Evolutionary conservation across 2,329 filamentous ascomycete genomes (phyloP).

Genomic region (Macrophomina tecta): DNA sequence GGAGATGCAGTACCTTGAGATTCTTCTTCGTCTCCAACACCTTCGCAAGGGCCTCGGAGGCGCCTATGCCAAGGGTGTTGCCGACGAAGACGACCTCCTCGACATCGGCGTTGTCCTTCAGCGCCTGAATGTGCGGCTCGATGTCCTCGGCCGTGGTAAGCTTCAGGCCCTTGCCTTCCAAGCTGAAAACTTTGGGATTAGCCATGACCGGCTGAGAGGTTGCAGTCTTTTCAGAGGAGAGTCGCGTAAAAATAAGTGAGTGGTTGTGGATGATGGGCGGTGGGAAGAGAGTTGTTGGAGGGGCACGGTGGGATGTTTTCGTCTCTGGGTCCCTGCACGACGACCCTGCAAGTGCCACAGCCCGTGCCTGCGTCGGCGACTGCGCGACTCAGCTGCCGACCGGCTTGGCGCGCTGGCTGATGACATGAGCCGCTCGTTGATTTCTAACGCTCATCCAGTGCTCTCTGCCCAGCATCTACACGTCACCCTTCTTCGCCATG

Average conservation of each 20-base stretch:
- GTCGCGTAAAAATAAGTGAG: conserved; percentile 21
- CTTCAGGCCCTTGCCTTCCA: conserved; percentile 91
- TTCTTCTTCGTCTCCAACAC: conserved; percentile 84
- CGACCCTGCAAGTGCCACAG: conserved; percentile 22
- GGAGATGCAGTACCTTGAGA: conserved; percentile 64
- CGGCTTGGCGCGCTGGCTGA: conserved; percentile 13
- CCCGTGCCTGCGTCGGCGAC: conserved; percentile 17
- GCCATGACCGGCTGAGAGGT: conserved; percentile 55
- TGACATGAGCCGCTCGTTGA: conserved; percentile 26
- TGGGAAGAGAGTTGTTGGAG: conserved; percentile 23
- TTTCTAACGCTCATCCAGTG: conserved; percentile 13
- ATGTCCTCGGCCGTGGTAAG: conserved; percentile 88
- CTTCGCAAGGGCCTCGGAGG: conserved; percentile 82
- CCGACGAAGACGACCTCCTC: conserved; percentile 87
- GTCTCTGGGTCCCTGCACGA: conserved; percentile 8
- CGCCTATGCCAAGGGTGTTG: conserved; percentile 90
- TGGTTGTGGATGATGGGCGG: conserved; percentile 18
- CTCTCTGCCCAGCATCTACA: conserved; percentile 1
- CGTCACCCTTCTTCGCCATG: conserved; percentile 34
- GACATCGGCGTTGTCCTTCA: conserved; percentile 73
- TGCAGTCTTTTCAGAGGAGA: not conserved
- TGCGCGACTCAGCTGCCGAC: not conserved
- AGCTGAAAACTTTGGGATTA: conserved; percentile 75
- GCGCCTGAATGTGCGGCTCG: conserved; percentile 78
- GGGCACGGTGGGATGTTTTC: conserved; percentile 28